These are phyloP conservation scores for Phaeosphaeriaceae sp. DNA, from an alignment of 2,329 filamentous ascomycete genomes.

Conservation along the genomic window DNA sequence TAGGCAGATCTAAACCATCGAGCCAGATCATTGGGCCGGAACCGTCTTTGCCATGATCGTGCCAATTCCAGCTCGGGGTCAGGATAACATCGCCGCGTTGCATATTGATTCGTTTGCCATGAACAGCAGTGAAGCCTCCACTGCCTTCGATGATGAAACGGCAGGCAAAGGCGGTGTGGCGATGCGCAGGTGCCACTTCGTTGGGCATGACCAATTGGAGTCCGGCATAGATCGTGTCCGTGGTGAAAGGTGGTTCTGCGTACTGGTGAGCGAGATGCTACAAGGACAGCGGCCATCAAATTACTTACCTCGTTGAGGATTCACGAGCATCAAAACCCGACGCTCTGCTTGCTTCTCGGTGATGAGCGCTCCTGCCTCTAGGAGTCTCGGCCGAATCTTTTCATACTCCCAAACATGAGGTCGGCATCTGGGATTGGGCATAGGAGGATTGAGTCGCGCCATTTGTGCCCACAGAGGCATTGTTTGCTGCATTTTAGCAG, in stretches of 20 bases:
- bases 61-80: conserved; percentile 66
- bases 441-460: conserved; percentile 56
- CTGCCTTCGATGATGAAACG: conserved; percentile 66
- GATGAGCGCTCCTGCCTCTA: conserved; percentile 47
- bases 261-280: background rate
- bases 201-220: conserved; percentile 66
- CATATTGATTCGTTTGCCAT: conserved; percentile 62
- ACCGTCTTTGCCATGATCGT: conserved; percentile 66
- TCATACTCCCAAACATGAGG: conserved; percentile 41
- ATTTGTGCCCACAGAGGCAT: conserved; percentile 60
- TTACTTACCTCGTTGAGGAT: conserved; percentile 43
- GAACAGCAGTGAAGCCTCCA: conserved; percentile 65
- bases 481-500: background rate
- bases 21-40: conserved; percentile 65
- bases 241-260: conserved; percentile 62
- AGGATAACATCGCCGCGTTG: conserved; percentile 64
- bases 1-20: conserved; percentile 63
- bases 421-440: conserved; percentile 54
- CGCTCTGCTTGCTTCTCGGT: conserved; percentile 50
- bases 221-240: conserved; percentile 66
- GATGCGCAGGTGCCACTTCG: conserved; percentile 63
- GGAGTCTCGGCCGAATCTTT: conserved; percentile 36
- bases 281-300: background rate
- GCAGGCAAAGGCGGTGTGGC: conserved; percentile 65
- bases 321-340: conserved; percentile 53